Base-by-base conservation (phyloP, 208 protist species). In the Angomonas desouzai region DNA sequence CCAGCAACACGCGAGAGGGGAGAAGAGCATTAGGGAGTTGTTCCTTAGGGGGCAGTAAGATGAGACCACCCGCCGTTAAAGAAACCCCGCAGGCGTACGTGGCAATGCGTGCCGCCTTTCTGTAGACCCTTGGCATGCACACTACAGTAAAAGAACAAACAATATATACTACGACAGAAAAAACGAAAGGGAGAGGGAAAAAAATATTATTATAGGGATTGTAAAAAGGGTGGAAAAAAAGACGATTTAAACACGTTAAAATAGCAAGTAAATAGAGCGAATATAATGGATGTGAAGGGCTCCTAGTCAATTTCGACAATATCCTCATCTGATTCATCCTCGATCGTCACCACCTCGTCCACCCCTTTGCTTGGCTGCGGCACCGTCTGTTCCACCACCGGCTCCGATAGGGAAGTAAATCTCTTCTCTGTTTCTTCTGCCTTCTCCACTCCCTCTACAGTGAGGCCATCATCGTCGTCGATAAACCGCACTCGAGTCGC, bases 1-100 rank as follows among this genome's bases (percentile, higher is more conserved):
- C 89, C 10, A 89, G 51, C 57, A 95, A 62, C 38, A 95, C 89
- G 20, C 85, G 79, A 48, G 79, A 62, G 1, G 81, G 81, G 29
- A 95, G 74, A 53, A 95, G 62, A 9, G 62, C 48, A 0, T 71
- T 4, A 10, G 89, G 89, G 7, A 95, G 62, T 30, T 60, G 53
- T 48, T 95, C 89, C 32, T 83, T 83, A 16, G 89, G 89, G 2
- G 82, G 89, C 22, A 77, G 33, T 38, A 90, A 25, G 40, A 91
- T 64, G n/a, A 61, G 58, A 3, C 55, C 67, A 9, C 74, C 79
- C 51, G 60, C 60, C 18, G 70, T 34, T 0, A 62, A 72, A 20
- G 63, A 58, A 0, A 82, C 36, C 10, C 72, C 58, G 1, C 58
- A 58, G 0, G 72, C 66, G 28, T 60, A 59, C 25, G 64, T 76